Evolutionary conservation across 495 filamentous ascomycete species (phyloP).

Genomic region (Jackrogersella multiformis): DNA sequence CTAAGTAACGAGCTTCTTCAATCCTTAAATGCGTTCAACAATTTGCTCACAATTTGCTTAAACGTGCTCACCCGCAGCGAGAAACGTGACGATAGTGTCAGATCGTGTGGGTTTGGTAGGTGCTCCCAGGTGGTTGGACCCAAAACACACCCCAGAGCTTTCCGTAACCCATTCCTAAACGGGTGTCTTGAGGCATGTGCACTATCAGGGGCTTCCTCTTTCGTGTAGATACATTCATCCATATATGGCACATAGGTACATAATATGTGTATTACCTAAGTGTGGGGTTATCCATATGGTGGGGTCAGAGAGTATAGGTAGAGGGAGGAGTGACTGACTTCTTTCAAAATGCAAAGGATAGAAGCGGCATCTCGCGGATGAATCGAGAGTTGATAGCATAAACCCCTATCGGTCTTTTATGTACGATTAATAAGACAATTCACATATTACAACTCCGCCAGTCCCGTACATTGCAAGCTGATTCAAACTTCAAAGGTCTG

Average conservation of each 20-base stretch:
- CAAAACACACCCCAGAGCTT: slow-evolving; percentile 16
- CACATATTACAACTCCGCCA: slow-evolving; percentile 11
- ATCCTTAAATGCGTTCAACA: slow-evolving; percentile 5
- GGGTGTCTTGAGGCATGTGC: neutral
- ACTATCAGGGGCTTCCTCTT: slow-evolving; percentile 13
- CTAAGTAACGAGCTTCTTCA: neutral
- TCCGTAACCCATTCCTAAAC: slow-evolving; percentile 23
- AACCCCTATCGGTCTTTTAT: neutral
- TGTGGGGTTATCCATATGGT: too few species aligned
- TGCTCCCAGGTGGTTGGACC: slow-evolving; percentile 1
- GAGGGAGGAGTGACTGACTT: too few species aligned
- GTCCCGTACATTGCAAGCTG: neutral
- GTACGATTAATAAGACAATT: slow-evolving; percentile 17
- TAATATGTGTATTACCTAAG: too few species aligned
- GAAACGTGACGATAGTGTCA: slow-evolving; percentile 28
- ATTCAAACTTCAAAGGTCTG: neutral
- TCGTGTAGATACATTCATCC: neutral
- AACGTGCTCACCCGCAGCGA: slow-evolving; percentile 42
- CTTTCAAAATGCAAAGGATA: slow-evolving; percentile 16
- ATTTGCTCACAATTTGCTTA: slow-evolving; percentile 39
- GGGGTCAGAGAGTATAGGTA: slow-evolving; percentile 13
- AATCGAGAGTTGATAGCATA: neutral
- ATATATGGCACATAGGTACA: too few species aligned
- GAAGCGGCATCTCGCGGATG: slow-evolving; percentile 24
- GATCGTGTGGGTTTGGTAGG: slow-evolving; percentile 27